Percentiles rank a stretch among this genome's conserved stretches.
phyloP scores from a whole-genome alignment of 129 eudicot genomes.

The Heracleum sosnowskyi region DNA sequence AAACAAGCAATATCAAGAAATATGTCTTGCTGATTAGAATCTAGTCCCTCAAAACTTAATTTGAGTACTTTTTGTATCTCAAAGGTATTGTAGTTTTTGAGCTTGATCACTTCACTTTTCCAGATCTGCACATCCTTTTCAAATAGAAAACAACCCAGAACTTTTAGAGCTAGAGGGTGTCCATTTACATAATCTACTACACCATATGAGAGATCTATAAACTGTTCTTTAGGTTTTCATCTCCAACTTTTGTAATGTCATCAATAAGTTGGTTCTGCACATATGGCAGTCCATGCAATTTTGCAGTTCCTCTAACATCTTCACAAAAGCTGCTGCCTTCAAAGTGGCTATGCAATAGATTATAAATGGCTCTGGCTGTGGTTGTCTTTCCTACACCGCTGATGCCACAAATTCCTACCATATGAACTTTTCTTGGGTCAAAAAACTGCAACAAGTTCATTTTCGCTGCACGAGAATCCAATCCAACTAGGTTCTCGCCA shows the following conservation, averaged over 20 bases:
- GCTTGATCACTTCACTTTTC: neutral
- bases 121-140: neutral
- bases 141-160: slow-evolving; percentile 8
- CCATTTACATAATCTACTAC: neutral
- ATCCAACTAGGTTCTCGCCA: slow-evolving; percentile 4
- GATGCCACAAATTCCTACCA: too few relatives aligned
- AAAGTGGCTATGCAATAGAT: too few relatives aligned
- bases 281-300: too few relatives aligned
- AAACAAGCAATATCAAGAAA: too few relatives aligned
- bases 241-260: neutral
- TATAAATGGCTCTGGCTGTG: too few relatives aligned
- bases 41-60: slow-evolving; percentile 6
- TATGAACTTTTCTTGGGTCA: too few relatives aligned
- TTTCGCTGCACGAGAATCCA: neutral
- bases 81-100: neutral
- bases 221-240: neutral
- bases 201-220: neutral
- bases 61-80: neutral
- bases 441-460: neutral
- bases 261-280: too few relatives aligned
- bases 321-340: too few relatives aligned
- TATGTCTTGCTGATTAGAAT: neutral
- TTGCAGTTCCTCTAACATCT: too few relatives aligned
- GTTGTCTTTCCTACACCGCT: too few relatives aligned
- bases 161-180: slow-evolving; percentile 7